A percentile compares a stretch with the other conserved stretches of the same genome.
These are phyloP conservation scores for Aspergillus campestris DNA, from an alignment of 495 filamentous ascomycete species.

Conservation along the genomic window DNA sequence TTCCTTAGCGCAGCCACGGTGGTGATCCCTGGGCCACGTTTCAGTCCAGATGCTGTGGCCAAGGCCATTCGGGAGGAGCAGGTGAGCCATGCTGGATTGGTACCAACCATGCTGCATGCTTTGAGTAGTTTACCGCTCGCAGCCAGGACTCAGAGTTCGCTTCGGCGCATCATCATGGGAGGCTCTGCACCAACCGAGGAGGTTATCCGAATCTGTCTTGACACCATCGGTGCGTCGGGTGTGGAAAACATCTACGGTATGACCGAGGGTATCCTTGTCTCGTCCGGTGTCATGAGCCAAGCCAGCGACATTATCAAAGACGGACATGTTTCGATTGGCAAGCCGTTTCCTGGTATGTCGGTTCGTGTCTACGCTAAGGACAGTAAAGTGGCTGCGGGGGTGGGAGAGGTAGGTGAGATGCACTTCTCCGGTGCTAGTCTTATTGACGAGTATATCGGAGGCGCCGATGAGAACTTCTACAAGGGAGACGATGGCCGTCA, in stretches of 20 bases:
- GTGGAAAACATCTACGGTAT: conserved; percentile 33
- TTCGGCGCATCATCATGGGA: conserved; percentile 19
- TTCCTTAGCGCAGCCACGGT: conserved; percentile 23
- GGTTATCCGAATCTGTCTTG: conserved; percentile 18
- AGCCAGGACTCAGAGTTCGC: conserved; percentile 10
- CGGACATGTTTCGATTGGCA: conserved; percentile 17
- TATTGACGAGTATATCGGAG: conserved; percentile 22
- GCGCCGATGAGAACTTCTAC: conserved; percentile 23
- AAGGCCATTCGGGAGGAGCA: conserved; percentile 20
- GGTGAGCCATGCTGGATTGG: conserved; percentile 21
- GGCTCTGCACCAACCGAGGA: conserved; percentile 21
- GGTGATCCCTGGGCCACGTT: conserved; percentile 19
- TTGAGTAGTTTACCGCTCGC: conserved; percentile 5
- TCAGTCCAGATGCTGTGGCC: conserved; percentile 22
- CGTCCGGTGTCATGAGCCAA: conserved; percentile 10
- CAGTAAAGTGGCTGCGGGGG: conserved; percentile 6
- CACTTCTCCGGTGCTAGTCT: conserved; percentile 26
- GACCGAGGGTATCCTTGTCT: conserved; percentile 29
- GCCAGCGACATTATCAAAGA: conserved; percentile 9
- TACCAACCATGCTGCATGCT: conserved; percentile 30
- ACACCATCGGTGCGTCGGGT: conserved; percentile 16
- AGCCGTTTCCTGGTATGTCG: conserved; percentile 19
- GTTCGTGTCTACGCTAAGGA: conserved; percentile 25
- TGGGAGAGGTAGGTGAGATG: conserved; percentile 31
- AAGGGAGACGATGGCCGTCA: conserved; percentile 13